Conservation (phyloP, 2,329 filamentous ascomycete genomes). For the Lojkania enalia region DNA sequence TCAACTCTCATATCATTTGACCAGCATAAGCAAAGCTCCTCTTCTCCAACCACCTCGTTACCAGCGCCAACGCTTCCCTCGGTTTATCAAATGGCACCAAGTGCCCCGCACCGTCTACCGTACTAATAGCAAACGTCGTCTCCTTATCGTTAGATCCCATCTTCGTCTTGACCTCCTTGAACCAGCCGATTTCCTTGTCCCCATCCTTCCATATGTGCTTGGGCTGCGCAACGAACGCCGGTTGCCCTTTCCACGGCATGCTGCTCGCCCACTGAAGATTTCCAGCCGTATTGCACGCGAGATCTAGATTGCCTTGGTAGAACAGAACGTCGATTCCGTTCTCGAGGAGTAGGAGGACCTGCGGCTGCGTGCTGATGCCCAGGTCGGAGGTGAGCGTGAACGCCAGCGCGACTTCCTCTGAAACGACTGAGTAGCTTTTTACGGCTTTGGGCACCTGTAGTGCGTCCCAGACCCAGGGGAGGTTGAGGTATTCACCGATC, state of each 20-base stretch:
- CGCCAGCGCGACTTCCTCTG: constrained; percentile 26
- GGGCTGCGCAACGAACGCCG: constrained; percentile 45
- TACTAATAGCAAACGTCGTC: constrained; percentile 40
- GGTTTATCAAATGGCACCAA: constrained; percentile 45
- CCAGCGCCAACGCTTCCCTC: constrained; percentile 33
- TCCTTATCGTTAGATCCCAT: constrained; percentile 28
- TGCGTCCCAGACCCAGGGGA: constrained; percentile 36
- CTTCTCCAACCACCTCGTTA: constrained; percentile 34
- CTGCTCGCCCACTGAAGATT: constrained; percentile 46
- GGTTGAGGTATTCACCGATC: constrained; percentile 41
- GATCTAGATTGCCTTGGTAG: constrained; percentile 47
- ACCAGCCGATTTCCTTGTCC: constrained; percentile 36
- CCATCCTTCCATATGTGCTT: constrained; percentile 31
- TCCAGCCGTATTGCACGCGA: constrained; percentile 48
- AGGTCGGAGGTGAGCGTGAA: constrained; percentile 35
- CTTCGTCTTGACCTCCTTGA: constrained; percentile 38
- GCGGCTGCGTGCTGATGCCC: constrained; percentile 35
- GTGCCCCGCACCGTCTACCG: constrained; percentile 48
- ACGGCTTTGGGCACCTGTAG: constrained; percentile 39
- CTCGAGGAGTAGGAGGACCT: constrained; percentile 42
- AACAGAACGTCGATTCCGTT: constrained; percentile 45
- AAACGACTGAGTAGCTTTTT: constrained; percentile 35
- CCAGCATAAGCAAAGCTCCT: constrained; percentile 39
- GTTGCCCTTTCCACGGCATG: constrained; percentile 51
- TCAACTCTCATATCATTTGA: no score